A percentile compares a stretch with the other conserved stretches of the same genome.
Evolutionary conservation across 148 eudicot species (phyloP).

Genomic region (Salicornia ramosissima): DNA sequence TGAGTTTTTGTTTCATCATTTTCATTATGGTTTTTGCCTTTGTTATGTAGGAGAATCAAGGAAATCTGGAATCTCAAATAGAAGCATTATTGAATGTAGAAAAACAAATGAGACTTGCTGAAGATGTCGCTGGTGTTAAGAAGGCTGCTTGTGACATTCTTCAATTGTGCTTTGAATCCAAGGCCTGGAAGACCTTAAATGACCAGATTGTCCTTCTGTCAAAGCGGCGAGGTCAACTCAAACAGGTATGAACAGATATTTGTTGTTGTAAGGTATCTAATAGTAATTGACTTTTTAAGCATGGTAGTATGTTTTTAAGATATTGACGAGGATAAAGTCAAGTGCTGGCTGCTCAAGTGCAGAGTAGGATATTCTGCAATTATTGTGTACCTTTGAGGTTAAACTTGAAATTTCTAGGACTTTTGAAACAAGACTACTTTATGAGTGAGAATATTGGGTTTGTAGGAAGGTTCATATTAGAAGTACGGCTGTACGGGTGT

Average conservation of each 20-base stretch:
- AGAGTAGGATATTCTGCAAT: no score
- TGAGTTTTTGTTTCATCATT: neutral
- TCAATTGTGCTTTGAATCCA: conserved; percentile 65
- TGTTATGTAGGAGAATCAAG: conserved; percentile 25
- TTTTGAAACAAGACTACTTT: no score
- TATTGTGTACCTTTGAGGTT: no score
- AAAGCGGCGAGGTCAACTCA: conserved; percentile 91
- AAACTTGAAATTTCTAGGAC: no score
- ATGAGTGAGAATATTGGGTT: no score
- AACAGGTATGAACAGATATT: conserved; percentile 46
- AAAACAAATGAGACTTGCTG: conserved; percentile 82
- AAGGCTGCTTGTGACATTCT: conserved; percentile 76
- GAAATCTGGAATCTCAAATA: conserved; percentile 58
- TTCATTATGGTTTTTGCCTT: neutral
- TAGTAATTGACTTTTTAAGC: no score
- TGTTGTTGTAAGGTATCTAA: neutral
- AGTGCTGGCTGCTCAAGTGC: no score
- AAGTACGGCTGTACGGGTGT: no score
- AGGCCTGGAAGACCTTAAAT: conserved; percentile 79
- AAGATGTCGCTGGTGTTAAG: conserved; percentile 65
- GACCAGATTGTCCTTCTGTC: conserved; percentile 84
- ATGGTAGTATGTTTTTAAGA: no score
- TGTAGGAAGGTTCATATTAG: no score
- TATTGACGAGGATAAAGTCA: no score
- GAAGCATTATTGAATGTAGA: conserved; percentile 74